Base-by-base conservation (phyloP, 176 grass and related monocot genomes). In the Miscanthus lutarioriparius region DNA sequence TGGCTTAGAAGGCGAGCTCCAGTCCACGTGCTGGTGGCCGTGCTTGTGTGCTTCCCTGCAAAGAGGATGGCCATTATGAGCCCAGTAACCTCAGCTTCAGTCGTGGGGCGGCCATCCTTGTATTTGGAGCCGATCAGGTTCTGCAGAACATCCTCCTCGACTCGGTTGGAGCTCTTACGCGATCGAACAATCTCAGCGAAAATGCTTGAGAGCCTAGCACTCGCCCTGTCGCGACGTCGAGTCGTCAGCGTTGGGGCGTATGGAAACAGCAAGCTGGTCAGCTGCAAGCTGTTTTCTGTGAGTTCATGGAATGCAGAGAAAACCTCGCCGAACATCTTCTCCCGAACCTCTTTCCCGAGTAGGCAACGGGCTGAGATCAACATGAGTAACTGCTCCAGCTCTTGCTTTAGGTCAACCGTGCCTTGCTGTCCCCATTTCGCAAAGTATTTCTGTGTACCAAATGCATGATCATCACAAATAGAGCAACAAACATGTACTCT, bases 291-390 rank as follows among this genome's bases (percentile, higher is more conserved):
- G 28, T 22, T 73, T 17, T 88, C 77, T 7, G 63, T 58, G 4
- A 91, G 81, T 7, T 94, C 88, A 32, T 74, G 83, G 8, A 94
- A 86, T 11, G 88, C 70, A 7, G 61, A 67, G 76, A 48, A 88
- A 7, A 94, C 82, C 45, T 94, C 80, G 22, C 82, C 70, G 3
- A 85, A 67, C 49, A 53, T 53, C 1, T 53, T 53, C 16, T 53
- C 49, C 17, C 53, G 20, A 58, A 58, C 20, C 53, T 58, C 53
- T 58, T 58, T 58, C 53, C 53, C 53, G 0, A 58, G 53, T 3
- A 58, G 2, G 20, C 53, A 58, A 58, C 53, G 53, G 2, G 53
- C 19, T 58, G 53, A 58, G 20, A 58, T 58, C 20, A 58, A 0
- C 53, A 58, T 58, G 7, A 58, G 20, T 58, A 58, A n/a, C 53